These are phyloP conservation scores for Ilyonectria sp. DNA, from an alignment of 2,329 filamentous ascomycete genomes.

Conservation along the genomic window DNA sequence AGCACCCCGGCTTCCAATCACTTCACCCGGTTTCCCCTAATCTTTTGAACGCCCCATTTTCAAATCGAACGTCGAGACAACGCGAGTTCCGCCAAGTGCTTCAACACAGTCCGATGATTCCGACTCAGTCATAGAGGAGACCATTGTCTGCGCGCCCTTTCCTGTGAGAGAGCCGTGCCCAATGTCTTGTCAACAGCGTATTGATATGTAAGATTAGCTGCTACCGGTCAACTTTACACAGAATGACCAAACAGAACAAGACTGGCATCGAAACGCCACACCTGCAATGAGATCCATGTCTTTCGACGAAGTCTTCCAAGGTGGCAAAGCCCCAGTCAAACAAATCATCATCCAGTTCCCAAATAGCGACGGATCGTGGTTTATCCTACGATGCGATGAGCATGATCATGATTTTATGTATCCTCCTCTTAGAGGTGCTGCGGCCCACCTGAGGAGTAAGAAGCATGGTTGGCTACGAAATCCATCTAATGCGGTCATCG, in stretches of 20 bases:
- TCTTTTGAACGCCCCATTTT: too few species aligned
- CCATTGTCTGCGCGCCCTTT: too few species aligned
- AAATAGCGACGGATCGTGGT: conserved; percentile 23
- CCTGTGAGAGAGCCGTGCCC: background rate
- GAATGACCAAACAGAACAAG: too few species aligned
- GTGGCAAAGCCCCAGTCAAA: background rate
- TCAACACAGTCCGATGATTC: too few species aligned
- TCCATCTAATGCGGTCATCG: conserved; percentile 10
- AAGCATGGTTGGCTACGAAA: conserved; percentile 13
- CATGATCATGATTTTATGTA: conserved; percentile 15
- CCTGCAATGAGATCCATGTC: background rate
- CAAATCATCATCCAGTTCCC: conserved; percentile 23
- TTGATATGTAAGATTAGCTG: too few species aligned
- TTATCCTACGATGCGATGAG: conserved; percentile 20
- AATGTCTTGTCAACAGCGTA: too few species aligned
- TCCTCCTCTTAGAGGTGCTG: conserved; percentile 13
- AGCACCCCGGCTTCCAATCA: too few species aligned
- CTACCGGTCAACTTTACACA: too few species aligned
- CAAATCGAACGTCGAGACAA: too few species aligned
- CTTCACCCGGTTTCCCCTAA: too few species aligned
- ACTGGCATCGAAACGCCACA: background rate
- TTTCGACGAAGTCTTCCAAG: background rate
- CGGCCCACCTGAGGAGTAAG: conserved; percentile 14
- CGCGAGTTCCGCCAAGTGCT: too few species aligned
- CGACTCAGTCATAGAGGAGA: too few species aligned